A percentile compares a stretch with the other conserved stretches of the same genome.
Evolutionary conservation across 1,139 yeast species (phyloP).

Genomic region (Taiozyma sp.): DNA sequence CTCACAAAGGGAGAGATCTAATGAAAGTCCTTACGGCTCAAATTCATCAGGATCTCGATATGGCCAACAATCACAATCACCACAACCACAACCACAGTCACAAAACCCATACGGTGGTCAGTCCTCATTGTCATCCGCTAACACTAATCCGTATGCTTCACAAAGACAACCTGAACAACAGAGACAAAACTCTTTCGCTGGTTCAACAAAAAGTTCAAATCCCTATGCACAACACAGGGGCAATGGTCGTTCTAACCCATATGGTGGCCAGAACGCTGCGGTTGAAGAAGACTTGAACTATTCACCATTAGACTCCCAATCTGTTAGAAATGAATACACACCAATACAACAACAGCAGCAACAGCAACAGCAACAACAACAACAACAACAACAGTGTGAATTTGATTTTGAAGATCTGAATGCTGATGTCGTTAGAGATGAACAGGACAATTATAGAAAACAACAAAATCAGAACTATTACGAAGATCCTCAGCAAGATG

Average conservation of each 20-base stretch:
- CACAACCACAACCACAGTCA: neutral
- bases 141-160: slow-evolving; percentile 1
- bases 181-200: neutral
- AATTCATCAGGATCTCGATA: neutral
- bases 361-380: slow-evolving; percentile 2
- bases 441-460: slow-evolving; percentile 54
- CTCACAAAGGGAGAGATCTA: neutral
- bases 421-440: slow-evolving; percentile 25
- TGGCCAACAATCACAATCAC: neutral
- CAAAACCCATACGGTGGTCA: neutral
- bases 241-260: neutral
- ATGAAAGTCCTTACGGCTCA: neutral
- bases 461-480: slow-evolving; percentile 30
- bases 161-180: neutral
- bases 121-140: neutral
- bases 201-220: neutral
- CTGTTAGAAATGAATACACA: neutral
- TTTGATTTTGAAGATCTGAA: slow-evolving; percentile 9
- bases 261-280: neutral
- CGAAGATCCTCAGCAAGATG: slow-evolving; percentile 2
- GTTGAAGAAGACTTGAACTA: slow-evolving; percentile 7
- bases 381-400: neutral
- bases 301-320: neutral
- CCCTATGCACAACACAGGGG: neutral
- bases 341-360: slow-evolving; percentile 1